phyloP scores from a whole-genome alignment of 1,284 basidiomycete species.

The Ceratobasidium sp. region DNA sequence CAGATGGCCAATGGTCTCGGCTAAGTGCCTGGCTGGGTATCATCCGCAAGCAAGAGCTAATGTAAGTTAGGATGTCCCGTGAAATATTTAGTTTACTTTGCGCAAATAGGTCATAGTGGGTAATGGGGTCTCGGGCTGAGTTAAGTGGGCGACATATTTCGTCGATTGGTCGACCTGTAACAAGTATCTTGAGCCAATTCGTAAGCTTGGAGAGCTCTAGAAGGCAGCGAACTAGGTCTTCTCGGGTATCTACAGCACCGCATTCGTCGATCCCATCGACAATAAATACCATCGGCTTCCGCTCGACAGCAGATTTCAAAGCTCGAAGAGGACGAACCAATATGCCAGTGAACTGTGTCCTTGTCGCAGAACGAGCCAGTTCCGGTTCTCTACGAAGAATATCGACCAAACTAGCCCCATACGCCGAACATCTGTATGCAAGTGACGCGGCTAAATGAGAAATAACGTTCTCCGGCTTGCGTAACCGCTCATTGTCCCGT shows the following conservation, averaged over 20 bases:
- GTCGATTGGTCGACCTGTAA: slow-evolving; percentile 35
- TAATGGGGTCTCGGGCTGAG: neutral
- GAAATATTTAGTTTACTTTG: neutral
- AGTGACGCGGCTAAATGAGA: slow-evolving; percentile 15
- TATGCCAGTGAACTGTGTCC: neutral
- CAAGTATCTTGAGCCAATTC: slow-evolving; percentile 14
- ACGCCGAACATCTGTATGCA: neutral
- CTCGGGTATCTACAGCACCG: neutral
- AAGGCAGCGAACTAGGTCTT: neutral
- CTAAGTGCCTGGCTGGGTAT: neutral
- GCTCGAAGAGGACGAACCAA: neutral
- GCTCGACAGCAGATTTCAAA: neutral
- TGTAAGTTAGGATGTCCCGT: neutral
- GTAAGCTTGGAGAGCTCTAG: neutral
- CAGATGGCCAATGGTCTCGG: neutral
- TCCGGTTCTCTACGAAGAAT: neutral
- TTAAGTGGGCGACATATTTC: neutral
- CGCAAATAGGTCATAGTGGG: neutral
- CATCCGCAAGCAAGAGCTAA: neutral
- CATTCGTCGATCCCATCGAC: slow-evolving; percentile 37
- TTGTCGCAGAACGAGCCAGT: neutral
- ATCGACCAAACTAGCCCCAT: neutral
- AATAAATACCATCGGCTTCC: slow-evolving; percentile 1
- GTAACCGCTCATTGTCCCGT: slow-evolving; percentile 8
- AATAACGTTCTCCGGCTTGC: slow-evolving; percentile 9